Base-by-base conservation (phyloP, 2,329 filamentous ascomycete genomes). In the Xylariaceae sp. region DNA sequence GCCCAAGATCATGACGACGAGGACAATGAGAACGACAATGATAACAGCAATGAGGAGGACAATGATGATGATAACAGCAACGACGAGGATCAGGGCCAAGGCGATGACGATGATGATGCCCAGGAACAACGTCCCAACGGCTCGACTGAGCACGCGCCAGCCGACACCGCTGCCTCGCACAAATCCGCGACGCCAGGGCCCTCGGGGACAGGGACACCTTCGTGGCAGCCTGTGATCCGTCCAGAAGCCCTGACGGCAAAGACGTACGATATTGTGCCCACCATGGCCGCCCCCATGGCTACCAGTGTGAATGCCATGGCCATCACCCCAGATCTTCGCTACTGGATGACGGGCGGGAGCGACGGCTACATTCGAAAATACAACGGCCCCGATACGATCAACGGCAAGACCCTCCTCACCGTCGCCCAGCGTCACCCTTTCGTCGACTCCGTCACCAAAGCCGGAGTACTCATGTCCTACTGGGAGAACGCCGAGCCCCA, bases 301-400 rank as follows among this genome's bases (percentile, higher is more conserved):
- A 98, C 93, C 3, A 96, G 89, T 39, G 88, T 98, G 65, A 98
- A 98, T 60, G 85, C 89, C 9, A 79, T 98, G 44, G 83, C 89
- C 18, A 84, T 93, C 24, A 98, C 93, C 0, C 90, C 89, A 2
- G 93, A 98, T 63, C 84, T 96, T 73, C 80, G 89, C 41, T 97
- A 89, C 78, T 91, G 95, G 63, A 90, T 97, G 62, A 95, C 85
- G 9, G 93, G 93, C 29, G 93, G 93, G 1, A 85, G 87, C 0
- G 93, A 98, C 66, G 91, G 93, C 36, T 98, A 95, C 60, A 91
- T 98, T 49, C 81, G 93, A 43, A 97, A 96, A 64, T 97, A 94
- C 67, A 94, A 98, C 62, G 95, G 93, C 63, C 83, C 87, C 3
- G 89, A 89, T 28, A 96, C 93, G 4, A 90, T 94, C 52, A 98